phyloP scores from a whole-genome alignment of 2,329 filamentous ascomycete genomes.

The Fusarium sp. region DNA sequence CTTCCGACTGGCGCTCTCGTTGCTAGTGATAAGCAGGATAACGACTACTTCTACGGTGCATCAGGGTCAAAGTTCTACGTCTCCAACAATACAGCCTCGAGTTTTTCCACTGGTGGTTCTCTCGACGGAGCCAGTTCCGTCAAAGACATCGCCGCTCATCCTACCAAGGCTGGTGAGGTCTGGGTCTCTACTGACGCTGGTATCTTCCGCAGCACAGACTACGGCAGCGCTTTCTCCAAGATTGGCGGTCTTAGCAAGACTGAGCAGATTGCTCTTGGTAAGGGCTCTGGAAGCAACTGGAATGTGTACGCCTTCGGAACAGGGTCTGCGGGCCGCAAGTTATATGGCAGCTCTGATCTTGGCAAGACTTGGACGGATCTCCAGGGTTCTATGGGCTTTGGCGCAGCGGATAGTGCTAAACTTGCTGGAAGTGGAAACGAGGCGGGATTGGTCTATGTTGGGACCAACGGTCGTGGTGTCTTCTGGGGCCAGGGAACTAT shows the following conservation, averaged over 20 bases:
- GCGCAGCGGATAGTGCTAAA: conserved; percentile 51
- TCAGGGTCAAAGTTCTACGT: conserved; percentile 59
- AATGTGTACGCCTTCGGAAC: conserved; percentile 59
- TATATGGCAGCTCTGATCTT: conserved; percentile 56
- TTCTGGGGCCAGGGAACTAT: conserved; percentile 41
- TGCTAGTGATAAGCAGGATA: conserved; percentile 63
- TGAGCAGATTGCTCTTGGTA: conserved; percentile 55
- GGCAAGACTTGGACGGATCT: conserved; percentile 58
- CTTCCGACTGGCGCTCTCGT: conserved; percentile 58
- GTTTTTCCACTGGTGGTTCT: conserved; percentile 53
- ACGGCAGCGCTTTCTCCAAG: conserved; percentile 57
- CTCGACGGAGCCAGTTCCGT: conserved; percentile 55
- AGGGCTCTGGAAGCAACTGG: conserved; percentile 52
- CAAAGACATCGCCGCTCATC: conserved; percentile 65
- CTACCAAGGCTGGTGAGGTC: conserved; percentile 67
- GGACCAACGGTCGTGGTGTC: conserved; percentile 60
- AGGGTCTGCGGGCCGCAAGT: conserved; percentile 52
- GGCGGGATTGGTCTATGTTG: conserved; percentile 58
- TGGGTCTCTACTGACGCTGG: conserved; percentile 65
- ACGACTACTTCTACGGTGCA: conserved; percentile 62
- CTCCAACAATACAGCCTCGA: conserved; percentile 57
- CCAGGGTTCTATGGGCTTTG: conserved; percentile 56
- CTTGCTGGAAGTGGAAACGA: conserved; percentile 58
- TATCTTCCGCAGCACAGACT: conserved; percentile 63
- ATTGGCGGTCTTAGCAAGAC: conserved; percentile 51